phyloP scores from a whole-genome alignment of 768 basidiomycete species.

The Exsudoporus frostii region DNA sequence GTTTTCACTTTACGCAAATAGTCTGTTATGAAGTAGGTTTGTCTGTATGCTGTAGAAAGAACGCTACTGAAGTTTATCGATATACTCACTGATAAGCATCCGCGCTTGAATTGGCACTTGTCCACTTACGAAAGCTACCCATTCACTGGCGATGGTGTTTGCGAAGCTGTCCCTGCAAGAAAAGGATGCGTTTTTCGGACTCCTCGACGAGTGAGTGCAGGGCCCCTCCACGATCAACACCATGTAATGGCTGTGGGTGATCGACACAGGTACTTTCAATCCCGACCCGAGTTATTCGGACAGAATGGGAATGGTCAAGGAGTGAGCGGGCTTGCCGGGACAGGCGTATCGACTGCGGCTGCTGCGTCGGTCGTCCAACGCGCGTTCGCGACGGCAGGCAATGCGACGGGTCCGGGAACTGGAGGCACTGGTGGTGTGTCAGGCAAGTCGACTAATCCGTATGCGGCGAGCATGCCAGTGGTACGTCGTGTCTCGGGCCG shows the following conservation, averaged over 20 bases:
- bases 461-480: conserved; percentile 24
- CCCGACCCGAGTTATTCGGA: conserved; percentile 65
- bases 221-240: background rate
- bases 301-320: conserved; percentile 17
- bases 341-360: conserved; percentile 22
- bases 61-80: conserved; percentile 11
- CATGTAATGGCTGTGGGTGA: background rate
- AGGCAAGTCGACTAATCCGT: conserved; percentile 34
- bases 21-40: conserved; percentile 27
- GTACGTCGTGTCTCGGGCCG: conserved; percentile 25
- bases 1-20: conserved; percentile 20
- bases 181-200: conserved; percentile 78
- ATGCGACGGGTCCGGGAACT: conserved; percentile 20
- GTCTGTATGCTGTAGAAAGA: conserved; percentile 33
- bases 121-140: background rate
- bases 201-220: conserved; percentile 67
- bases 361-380: conserved; percentile 44
- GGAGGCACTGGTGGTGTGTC: background rate
- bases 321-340: conserved; percentile 16
- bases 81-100: background rate
- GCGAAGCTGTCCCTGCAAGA: conserved; percentile 61
- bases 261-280: conserved; percentile 60
- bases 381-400: conserved; percentile 36
- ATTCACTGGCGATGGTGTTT: conserved; percentile 56
- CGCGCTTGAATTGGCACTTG: background rate